phyloP scores from a whole-genome alignment of 805 yeast species.

The Saccharomycopsis amapae region DNA sequence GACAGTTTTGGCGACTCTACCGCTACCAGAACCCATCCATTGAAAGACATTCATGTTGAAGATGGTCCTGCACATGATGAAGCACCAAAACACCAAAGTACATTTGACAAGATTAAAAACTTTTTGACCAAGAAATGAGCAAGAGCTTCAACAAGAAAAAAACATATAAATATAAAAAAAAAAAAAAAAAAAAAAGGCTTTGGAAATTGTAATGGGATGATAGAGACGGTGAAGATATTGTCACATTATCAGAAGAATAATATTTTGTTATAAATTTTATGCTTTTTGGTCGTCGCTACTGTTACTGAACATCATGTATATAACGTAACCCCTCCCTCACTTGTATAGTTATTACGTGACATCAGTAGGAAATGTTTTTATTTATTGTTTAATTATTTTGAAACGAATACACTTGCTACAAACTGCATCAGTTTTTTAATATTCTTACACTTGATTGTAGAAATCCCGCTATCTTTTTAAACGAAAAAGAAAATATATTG shows the following conservation, averaged over 20 bases:
- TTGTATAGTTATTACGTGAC: too few species aligned
- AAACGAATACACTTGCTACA: too few species aligned
- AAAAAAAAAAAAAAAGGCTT: not conserved
- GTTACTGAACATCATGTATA: too few species aligned
- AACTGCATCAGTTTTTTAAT: too few species aligned
- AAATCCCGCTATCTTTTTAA: too few species aligned
- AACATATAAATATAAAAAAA: too few species aligned
- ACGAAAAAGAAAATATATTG: too few species aligned
- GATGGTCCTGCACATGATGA: not conserved
- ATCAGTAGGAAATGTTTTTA: not conserved
- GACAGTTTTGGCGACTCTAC: slow-evolving; percentile 75
- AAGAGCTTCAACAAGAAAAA: not conserved
- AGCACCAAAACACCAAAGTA: slow-evolving; percentile 8
- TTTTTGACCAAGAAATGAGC: slow-evolving; percentile 9
- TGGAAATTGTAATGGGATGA: not conserved
- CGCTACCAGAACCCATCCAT: slow-evolving; percentile 64
- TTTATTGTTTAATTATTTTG: not conserved
- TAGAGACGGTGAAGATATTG: not conserved
- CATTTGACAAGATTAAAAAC: slow-evolving; percentile 20
- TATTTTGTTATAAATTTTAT: too few species aligned
- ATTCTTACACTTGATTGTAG: too few species aligned
- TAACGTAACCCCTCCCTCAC: too few species aligned
- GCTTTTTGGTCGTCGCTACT: too few species aligned
- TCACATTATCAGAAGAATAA: not conserved
- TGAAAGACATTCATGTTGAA: slow-evolving; percentile 24